Conservation (phyloP, 1,139 yeast species). For the Yamadazyma taylorii region DNA sequence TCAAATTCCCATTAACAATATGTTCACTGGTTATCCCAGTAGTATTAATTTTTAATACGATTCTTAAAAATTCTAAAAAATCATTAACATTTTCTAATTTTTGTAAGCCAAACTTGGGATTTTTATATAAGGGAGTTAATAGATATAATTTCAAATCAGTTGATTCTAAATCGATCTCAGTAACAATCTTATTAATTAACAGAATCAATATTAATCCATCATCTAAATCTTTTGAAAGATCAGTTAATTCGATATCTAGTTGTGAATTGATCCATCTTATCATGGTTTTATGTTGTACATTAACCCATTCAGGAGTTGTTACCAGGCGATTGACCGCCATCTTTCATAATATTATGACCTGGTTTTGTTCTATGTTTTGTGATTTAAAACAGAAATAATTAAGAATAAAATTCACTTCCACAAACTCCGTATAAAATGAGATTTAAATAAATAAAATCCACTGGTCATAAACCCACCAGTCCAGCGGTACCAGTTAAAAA, state of each 20-base stretch:
- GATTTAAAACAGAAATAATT: too few relatives aligned
- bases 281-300: constrained; percentile 47
- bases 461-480: too few relatives aligned
- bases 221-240: constrained; percentile 32
- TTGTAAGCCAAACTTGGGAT: constrained; percentile 58
- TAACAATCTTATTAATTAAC: constrained; percentile 34
- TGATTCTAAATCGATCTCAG: constrained; percentile 17
- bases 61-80: constrained; percentile 54
- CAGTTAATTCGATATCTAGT: constrained; percentile 23
- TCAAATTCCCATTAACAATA: constrained; percentile 61
- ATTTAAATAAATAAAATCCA: too few relatives aligned
- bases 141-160: constrained; percentile 22
- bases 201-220: constrained; percentile 42
- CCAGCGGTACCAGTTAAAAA: too few relatives aligned
- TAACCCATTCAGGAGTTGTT: constrained; percentile 42
- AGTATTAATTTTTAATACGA: constrained; percentile 50
- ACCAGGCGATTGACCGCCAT: neutral
- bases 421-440: too few relatives aligned
- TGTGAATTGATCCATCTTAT: constrained; percentile 47
- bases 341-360: neutral
- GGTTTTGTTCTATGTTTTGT: too few relatives aligned
- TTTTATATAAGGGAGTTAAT: constrained; percentile 37
- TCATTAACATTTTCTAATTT: constrained; percentile 62
- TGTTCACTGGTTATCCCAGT: constrained; percentile 69
- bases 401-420: too few relatives aligned